phyloP scores from a whole-genome alignment of 2,329 filamentous ascomycete species.

The Ophiostoma fasciatum region DNA sequence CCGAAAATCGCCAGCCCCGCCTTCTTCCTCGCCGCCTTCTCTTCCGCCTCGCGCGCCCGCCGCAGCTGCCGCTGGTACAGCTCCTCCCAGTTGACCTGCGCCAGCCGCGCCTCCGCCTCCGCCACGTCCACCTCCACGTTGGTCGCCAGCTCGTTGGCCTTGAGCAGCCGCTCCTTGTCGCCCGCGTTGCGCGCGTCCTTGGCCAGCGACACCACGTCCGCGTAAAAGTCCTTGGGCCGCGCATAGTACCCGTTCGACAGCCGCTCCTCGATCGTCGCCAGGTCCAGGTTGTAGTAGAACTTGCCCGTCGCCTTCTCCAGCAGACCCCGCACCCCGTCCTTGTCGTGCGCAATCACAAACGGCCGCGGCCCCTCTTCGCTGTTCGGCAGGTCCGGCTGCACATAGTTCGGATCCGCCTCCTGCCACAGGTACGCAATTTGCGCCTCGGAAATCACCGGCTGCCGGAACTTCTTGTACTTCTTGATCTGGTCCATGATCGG shows the following conservation, averaged over 20 bases:
- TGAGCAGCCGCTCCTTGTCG: slow-evolving; percentile 71
- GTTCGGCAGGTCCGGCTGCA: slow-evolving; percentile 42
- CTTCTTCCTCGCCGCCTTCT: slow-evolving; percentile 47
- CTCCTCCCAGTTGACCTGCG: slow-evolving; percentile 64
- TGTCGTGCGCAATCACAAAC: slow-evolving; percentile 67
- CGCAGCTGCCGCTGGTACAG: slow-evolving; percentile 61
- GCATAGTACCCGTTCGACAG: slow-evolving; percentile 94
- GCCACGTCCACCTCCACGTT: slow-evolving; percentile 92
- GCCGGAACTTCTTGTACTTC: slow-evolving; percentile 79
- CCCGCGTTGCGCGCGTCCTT: slow-evolving; percentile 72
- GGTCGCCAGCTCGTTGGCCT: slow-evolving; percentile 78
- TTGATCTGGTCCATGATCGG: slow-evolving; percentile 97
- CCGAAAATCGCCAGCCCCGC: slow-evolving; percentile 41
- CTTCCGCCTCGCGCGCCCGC: slow-evolving; percentile 42
- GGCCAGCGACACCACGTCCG: slow-evolving; percentile 70
- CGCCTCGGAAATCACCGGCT: slow-evolving; percentile 58
- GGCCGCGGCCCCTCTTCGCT: slow-evolving; percentile 50
- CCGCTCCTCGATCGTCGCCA: slow-evolving; percentile 87
- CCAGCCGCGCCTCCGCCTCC: slow-evolving; percentile 43
- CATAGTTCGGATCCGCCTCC: slow-evolving; percentile 61
- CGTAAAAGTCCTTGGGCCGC: slow-evolving; percentile 74
- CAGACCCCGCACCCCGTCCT: slow-evolving; percentile 62
- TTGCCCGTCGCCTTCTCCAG: slow-evolving; percentile 62
- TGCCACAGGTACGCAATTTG: slow-evolving; percentile 72
- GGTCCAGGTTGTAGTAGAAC: slow-evolving; percentile 91